Conservation (phyloP, 192 early-diverging fungal genomes). For the Backusella parvicylindrica region DNA sequence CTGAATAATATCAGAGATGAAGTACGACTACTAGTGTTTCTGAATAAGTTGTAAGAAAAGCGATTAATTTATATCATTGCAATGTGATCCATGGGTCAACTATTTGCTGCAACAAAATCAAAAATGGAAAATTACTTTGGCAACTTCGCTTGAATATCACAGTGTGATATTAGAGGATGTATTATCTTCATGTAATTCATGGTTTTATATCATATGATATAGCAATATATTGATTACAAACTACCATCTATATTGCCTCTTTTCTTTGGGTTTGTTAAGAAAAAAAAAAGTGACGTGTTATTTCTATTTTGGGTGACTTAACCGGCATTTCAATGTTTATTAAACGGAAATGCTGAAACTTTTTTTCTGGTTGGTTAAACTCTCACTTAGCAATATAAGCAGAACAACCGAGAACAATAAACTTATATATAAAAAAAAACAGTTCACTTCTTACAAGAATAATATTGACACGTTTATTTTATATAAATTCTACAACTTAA, state of each 20-base stretch:
- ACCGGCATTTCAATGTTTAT: constrained; percentile 1
- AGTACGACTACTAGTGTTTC: too few relatives aligned
- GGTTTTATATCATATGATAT: neutral
- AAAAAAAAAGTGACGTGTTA: neutral
- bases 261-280: neutral
- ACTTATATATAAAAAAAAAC: neutral
- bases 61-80: too few relatives aligned
- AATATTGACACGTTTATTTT: neutral
- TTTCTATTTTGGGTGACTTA: neutral
- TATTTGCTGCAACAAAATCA: too few relatives aligned
- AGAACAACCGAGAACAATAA: neutral
- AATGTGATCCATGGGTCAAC: too few relatives aligned
- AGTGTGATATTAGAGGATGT: too few relatives aligned
- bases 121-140: too few relatives aligned
- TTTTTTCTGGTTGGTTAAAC: neutral
- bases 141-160: too few relatives aligned
- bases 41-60: too few relatives aligned
- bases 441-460: neutral
- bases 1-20: too few relatives aligned
- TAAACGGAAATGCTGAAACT: neutral
- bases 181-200: too few relatives aligned
- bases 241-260: neutral
- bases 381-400: neutral
- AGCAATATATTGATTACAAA: neutral
- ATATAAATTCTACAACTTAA: neutral